phyloP scores from a whole-genome alignment of 768 basidiomycete genomes.

The Mycena epipterygia region DNA sequence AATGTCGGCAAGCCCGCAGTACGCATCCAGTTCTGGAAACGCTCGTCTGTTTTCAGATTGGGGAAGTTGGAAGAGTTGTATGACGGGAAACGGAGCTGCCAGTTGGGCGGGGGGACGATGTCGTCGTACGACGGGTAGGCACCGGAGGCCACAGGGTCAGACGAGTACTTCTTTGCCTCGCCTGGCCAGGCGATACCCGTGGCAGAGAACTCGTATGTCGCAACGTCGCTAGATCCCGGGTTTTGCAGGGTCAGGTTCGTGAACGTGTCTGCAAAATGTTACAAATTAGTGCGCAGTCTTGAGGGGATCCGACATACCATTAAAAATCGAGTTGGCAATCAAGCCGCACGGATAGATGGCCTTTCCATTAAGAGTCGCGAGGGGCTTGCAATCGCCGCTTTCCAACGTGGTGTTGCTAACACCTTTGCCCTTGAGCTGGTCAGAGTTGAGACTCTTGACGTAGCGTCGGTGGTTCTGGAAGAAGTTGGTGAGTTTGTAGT shows the following conservation, averaged over 20 bases:
- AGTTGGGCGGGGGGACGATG: constrained; percentile 95
- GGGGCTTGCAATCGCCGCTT: constrained; percentile 89
- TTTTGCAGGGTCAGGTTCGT: constrained; percentile 71
- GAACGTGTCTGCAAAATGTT: constrained; percentile 77
- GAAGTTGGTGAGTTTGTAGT: constrained; percentile 97
- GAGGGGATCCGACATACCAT: constrained; percentile 67
- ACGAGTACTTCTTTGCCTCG: constrained; percentile 90
- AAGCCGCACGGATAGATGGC: constrained; percentile 95
- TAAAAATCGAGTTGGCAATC: constrained; percentile 97
- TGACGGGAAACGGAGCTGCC: constrained; percentile 79
- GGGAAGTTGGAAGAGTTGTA: constrained; percentile 80
- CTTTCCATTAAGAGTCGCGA: constrained; percentile 68
- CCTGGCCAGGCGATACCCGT: constrained; percentile 96
- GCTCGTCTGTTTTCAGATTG: constrained; percentile 82
- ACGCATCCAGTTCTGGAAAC: constrained; percentile 99
- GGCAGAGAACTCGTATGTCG: constrained; percentile 80
- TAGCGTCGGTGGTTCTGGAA: constrained; percentile 99
- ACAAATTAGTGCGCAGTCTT: neutral
- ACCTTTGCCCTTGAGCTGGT: constrained; percentile 85
- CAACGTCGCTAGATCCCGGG: constrained; percentile 58
- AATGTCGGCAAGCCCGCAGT: constrained; percentile 98
- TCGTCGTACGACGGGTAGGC: constrained; percentile 71
- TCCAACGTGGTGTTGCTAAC: constrained; percentile 65
- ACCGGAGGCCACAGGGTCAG: constrained; percentile 58
- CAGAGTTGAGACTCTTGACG: constrained; percentile 88